Conservation (phyloP, 345 rosid genomes). For the Populus pruinosa region DNA sequence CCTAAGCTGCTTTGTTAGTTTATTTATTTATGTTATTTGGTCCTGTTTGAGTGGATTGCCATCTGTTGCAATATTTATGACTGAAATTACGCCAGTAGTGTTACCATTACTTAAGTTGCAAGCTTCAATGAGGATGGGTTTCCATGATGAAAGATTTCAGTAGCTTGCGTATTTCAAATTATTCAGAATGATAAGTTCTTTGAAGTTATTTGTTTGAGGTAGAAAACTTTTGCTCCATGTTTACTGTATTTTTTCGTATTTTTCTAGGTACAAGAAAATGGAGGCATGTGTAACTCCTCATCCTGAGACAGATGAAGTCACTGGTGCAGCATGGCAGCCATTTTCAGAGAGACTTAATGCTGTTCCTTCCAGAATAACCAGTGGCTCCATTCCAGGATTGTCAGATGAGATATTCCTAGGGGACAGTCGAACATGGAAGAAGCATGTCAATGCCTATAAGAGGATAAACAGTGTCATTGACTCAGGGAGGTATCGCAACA, state of each 20-base stretch:
- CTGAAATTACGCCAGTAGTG: background rate
- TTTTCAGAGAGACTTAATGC: slow-evolving; percentile 28
- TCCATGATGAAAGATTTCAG: background rate
- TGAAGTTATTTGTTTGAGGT: background rate
- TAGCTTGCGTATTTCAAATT: background rate
- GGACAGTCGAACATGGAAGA: slow-evolving; percentile 24
- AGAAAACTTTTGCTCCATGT: background rate
- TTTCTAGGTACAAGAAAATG: slow-evolving; percentile 26
- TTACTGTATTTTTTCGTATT: background rate
- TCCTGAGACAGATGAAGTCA: slow-evolving; percentile 31
- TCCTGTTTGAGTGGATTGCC: background rate
- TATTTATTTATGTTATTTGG: background rate
- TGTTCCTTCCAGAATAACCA: slow-evolving; percentile 26
- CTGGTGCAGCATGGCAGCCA: slow-evolving; percentile 35
- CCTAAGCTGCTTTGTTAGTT: background rate
- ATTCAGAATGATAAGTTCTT: background rate
- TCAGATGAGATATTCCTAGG: slow-evolving; percentile 14
- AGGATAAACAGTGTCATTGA: slow-evolving; percentile 26
- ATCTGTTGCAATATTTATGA: background rate
- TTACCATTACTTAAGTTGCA: background rate
- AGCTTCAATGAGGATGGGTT: background rate
- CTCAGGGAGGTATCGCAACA: slow-evolving; percentile 32
- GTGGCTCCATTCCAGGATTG: slow-evolving; percentile 24
- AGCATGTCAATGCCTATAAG: slow-evolving; percentile 32
- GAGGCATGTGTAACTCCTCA: slow-evolving; percentile 26